A percentile compares a stretch with the other conserved stretches of the same genome.
These are phyloP conservation scores for Penicillium italicum DNA, from an alignment of 2,329 filamentous ascomycete species.

Conservation along the genomic window DNA sequence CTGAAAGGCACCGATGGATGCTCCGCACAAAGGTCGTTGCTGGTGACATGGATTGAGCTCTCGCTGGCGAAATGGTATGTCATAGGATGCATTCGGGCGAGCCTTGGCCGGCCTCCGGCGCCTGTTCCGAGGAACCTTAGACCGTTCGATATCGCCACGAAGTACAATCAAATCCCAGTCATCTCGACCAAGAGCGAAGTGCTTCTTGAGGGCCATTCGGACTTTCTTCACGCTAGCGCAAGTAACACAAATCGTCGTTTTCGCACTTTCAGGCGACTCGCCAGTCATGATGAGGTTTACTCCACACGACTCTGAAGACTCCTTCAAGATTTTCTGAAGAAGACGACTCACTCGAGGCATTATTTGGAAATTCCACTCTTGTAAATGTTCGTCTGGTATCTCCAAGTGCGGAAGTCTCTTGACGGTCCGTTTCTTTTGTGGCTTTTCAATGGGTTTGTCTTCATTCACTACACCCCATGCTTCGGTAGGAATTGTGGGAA, in stretches of 20 bases:
- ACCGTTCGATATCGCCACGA: constrained; percentile 55
- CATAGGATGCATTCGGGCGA: constrained; percentile 25
- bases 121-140: constrained; percentile 48
- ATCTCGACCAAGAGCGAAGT: constrained; percentile 55
- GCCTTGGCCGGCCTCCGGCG: constrained; percentile 38
- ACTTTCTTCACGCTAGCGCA: constrained; percentile 59
- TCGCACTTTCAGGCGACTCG: constrained; percentile 53
- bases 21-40: constrained; percentile 73
- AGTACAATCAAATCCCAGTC: constrained; percentile 60
- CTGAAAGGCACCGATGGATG: constrained; percentile 88
- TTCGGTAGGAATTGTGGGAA: constrained; percentile 12
- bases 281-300: constrained; percentile 61
- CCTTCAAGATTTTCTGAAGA: constrained; percentile 56
- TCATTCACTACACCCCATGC: constrained; percentile 21
- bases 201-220: constrained; percentile 54
- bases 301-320: constrained; percentile 59
- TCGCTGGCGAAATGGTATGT: constrained; percentile 27
- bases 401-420: constrained; percentile 49
- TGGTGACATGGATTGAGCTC: constrained; percentile 71
- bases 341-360: constrained; percentile 57
- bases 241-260: constrained; percentile 61
- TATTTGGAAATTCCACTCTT: constrained; percentile 58
- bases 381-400: constrained; percentile 53
- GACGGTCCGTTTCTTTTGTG: constrained; percentile 39
- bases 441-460: constrained; percentile 30